Conservation (phyloP, 2,329 filamentous ascomycete genomes). For the Xylaria sp. region DNA sequence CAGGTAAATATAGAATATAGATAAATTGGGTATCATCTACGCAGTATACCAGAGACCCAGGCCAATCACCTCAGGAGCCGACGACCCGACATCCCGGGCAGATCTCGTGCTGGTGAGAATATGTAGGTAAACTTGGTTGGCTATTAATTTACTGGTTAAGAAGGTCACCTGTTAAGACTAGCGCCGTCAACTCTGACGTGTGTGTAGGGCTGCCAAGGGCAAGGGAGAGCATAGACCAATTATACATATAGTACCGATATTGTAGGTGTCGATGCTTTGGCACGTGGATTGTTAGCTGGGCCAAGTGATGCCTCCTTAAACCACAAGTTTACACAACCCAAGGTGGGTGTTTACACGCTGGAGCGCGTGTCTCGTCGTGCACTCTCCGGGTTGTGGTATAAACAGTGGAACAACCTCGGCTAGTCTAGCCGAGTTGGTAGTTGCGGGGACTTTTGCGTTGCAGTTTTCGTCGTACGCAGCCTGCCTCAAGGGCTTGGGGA, state of each 20-base stretch:
- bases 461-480: background rate
- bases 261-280: background rate
- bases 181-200: conserved; percentile 2
- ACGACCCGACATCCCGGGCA: conserved; percentile 33
- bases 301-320: background rate
- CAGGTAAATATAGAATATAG: too few relatives aligned
- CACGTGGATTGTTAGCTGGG: background rate
- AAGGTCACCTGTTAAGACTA: background rate
- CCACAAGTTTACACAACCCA: background rate
- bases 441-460: conserved; percentile 17
- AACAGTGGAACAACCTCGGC: conserved; percentile 1
- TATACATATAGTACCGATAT: too few relatives aligned
- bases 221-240: background rate
- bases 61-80: conserved; percentile 4
- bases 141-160: conserved; percentile 1
- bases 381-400: background rate
- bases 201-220: too few relatives aligned
- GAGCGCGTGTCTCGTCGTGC: background rate
- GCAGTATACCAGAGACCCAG: too few relatives aligned
- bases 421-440: conserved; percentile 14
- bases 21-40: background rate
- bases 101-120: conserved; percentile 1
- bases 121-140: conserved; percentile 4
- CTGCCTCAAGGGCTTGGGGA: background rate
- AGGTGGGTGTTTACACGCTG: background rate